Evolutionary conservation across 306 rosid species (phyloP), one percentile per base, ranked within the genome.

Genomic region (Trifolium fragiferum): DNA sequence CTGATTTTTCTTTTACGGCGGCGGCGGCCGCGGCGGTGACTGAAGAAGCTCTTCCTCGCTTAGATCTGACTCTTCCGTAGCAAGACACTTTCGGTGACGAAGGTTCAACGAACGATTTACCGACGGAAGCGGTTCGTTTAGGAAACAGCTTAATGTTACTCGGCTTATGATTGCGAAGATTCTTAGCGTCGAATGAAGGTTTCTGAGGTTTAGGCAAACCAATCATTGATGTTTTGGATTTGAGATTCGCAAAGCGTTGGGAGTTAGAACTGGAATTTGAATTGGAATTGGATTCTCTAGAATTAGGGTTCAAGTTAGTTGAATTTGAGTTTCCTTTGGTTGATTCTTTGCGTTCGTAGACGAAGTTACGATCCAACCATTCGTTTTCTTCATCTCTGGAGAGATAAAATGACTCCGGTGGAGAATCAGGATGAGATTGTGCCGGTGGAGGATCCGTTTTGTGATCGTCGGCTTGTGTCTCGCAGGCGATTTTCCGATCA

Each of bases 61-160:
- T 94, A 55, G 99, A 94, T 79, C 91, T 87, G 81, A 94, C 99
- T 32, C 87, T 82, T 10, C 99, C 99, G 83, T 90, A 90, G 65
- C 99, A 94, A 0, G 99, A 94, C 3, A 94, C 99, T 75, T 94
- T 94, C 2, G 99, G 99, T 50, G 99, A 94, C 0, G 97, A 86
- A 1, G 99, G 99, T 80, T 94, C 99, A 19, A 84, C 79, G 78
- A 87, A 16, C 5, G 87, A 81, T 83, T 91, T 91, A 0, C 88
- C 88, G 13, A 79, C 80, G 33, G 97, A 89, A 8, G 81, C 86
- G 38, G 73, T 78, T 7, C 92, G 88, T 35, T 88, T 92, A 0
- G 96, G 96, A 43, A 94, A 92, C 71, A 92, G 35, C 72, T 86
- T 49, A 1, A 70, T 41, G 77, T 77, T 91, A 4, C 86, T 80